Evolutionary conservation across 495 filamentous ascomycete species (phyloP), one percentile per base, ranked within the genome.

Genomic region (Penicillium longicatenatum): DNA sequence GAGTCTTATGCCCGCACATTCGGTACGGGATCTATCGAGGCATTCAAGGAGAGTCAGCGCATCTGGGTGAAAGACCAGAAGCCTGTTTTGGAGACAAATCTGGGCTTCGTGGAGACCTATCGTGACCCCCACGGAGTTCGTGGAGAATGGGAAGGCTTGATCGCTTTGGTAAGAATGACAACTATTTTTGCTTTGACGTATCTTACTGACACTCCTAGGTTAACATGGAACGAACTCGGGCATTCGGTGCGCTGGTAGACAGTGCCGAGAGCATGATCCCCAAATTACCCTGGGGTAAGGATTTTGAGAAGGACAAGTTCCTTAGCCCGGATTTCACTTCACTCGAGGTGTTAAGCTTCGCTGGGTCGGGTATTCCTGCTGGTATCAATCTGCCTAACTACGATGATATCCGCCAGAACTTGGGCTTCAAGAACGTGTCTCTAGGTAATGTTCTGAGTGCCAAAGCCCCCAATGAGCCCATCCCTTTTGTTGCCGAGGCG

Each of bases 381-480:
- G 91, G 91, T 21, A 81, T 89, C 68, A 88, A 90, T 57, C 82
- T 86, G 42, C 93, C 93, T 5, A 97, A 98, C 67, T 97, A 95
- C 66, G 93, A 98, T 63, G 91, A 96, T 60, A 94, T 97, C 58
- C 83, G 94, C 47, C 93, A 97, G 66, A 89, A 85, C 16, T 80
- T 93, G 42, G 94, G 94, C n/a, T 98, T 98, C 84, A 98, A 98
- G 78, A 98, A 98, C 58, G 94, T 98, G 20, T 91, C 86, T 12
- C 78, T 93, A 30, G 93, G 92, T 30, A 98, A 98, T 63, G 89
- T 98, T 9, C 78, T 98, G 29, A 87, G 84, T 61, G 93, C 94
- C 14, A 96, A 94, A 77, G 86, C 89, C 1, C 91, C 93, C 0
- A 85, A 94, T 64, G 93, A 98, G 73, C 84, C 86, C 50, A 88